These are phyloP conservation scores for Cutaneotrichosporon daszewskae DNA, from an alignment of 1,284 basidiomycete genomes.

Conservation along the genomic window DNA sequence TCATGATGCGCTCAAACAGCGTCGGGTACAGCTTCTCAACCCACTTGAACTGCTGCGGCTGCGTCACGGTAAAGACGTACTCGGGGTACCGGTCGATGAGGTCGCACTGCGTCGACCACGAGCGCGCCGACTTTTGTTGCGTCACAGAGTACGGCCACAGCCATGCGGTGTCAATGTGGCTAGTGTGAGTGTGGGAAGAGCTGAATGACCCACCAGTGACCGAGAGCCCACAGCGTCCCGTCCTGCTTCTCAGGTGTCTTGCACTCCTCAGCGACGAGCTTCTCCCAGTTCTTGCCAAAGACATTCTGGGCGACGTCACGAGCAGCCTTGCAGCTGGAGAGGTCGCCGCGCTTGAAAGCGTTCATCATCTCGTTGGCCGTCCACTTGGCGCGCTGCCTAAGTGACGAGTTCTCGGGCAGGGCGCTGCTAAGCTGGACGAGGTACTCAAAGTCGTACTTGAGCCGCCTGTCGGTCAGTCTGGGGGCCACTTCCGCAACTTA, in stretches of 20 bases:
- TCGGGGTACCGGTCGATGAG: slow-evolving; percentile 95
- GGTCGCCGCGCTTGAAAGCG: slow-evolving; percentile 62
- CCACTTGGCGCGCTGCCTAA: slow-evolving; percentile 77
- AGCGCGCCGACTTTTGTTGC: slow-evolving; percentile 92
- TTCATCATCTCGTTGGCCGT: slow-evolving; percentile 93
- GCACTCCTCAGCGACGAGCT: slow-evolving; percentile 35
- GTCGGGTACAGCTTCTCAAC: slow-evolving; percentile 83
- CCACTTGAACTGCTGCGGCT: slow-evolving; percentile 97
- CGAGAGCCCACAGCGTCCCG: slow-evolving; percentile 44
- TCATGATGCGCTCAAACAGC: slow-evolving; percentile 74
- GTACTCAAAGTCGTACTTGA: slow-evolving; percentile 79
- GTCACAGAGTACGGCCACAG: slow-evolving; percentile 94
- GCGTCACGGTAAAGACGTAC: slow-evolving; percentile 82
- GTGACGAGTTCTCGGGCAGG: slow-evolving; percentile 70
- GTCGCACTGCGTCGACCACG: slow-evolving; percentile 82
- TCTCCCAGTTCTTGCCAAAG: slow-evolving; percentile 76
- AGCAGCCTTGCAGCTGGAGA: slow-evolving; percentile 54
- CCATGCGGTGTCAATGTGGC: slow-evolving; percentile 77
- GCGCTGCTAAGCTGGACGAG: slow-evolving; percentile 68
- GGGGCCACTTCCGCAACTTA: no score
- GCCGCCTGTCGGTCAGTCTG: no score
- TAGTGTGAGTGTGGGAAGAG: slow-evolving; percentile 27
- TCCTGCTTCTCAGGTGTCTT: slow-evolving; percentile 35
- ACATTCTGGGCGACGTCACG: slow-evolving; percentile 74
- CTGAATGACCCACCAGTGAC: slow-evolving; percentile 37